phyloP scores from a whole-genome alignment of 1,139 yeast genomes.

The Yamadazyma trypodendri region DNA sequence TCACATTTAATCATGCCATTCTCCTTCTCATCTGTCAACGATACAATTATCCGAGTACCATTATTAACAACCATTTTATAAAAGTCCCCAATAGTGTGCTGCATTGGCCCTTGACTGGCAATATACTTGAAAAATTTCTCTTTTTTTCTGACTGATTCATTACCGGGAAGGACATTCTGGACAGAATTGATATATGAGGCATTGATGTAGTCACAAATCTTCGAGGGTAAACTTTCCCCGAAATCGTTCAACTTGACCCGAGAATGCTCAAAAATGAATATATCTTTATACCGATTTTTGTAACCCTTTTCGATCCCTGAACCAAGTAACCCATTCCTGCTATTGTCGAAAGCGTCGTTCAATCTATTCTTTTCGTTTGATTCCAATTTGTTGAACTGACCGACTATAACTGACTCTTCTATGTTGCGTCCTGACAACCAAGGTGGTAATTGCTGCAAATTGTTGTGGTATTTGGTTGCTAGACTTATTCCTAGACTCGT shows the following conservation, averaged over 20 bases:
- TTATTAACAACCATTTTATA: slow-evolving; percentile 67
- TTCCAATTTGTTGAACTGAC: slow-evolving; percentile 28
- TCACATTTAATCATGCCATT: slow-evolving; percentile 55
- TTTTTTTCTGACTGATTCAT: neutral
- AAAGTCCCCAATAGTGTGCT: slow-evolving; percentile 74
- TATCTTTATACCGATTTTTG: slow-evolving; percentile 78
- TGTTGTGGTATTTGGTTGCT: slow-evolving; percentile 7
- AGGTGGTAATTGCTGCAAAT: slow-evolving; percentile 12
- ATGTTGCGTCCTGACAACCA: slow-evolving; percentile 16
- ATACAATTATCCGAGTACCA: slow-evolving; percentile 39
- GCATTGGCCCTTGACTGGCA: slow-evolving; percentile 86
- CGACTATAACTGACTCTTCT: slow-evolving; percentile 13
- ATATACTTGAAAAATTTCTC: slow-evolving; percentile 44
- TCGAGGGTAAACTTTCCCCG: slow-evolving; percentile 1
- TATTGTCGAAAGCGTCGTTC: slow-evolving; percentile 25
- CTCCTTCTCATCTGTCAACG: slow-evolving; percentile 53
- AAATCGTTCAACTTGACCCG: slow-evolving; percentile 52
- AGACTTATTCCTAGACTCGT: slow-evolving; percentile 14
- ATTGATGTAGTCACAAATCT: slow-evolving; percentile 25
- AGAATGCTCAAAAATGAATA: slow-evolving; percentile 79
- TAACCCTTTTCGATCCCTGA: slow-evolving; percentile 72
- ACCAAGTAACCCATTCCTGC: slow-evolving; percentile 22
- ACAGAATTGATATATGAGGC: slow-evolving; percentile 27
- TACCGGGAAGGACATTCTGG: neutral
- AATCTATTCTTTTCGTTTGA: slow-evolving; percentile 32